phyloP scores from a whole-genome alignment of 2,329 filamentous ascomycete genomes.

The Diaporthe sp. region DNA sequence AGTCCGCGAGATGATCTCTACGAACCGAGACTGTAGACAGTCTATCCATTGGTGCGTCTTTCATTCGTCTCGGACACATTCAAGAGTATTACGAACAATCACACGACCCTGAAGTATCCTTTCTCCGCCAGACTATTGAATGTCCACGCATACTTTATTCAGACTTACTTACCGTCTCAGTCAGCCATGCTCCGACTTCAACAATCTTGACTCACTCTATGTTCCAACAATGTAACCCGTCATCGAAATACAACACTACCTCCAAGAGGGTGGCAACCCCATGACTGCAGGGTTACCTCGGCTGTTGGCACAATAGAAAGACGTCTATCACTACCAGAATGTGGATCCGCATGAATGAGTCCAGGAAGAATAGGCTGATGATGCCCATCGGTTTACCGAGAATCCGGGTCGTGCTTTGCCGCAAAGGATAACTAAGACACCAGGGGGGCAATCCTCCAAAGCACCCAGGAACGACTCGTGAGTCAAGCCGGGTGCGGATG shows the following conservation, averaged over 20 bases:
- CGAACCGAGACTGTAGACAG: not conserved
- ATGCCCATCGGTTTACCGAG: not conserved
- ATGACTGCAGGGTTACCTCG: not conserved
- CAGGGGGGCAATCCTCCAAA: not conserved
- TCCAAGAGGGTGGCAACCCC: not conserved
- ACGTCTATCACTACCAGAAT: not conserved
- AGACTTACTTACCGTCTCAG: not conserved
- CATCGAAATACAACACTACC: not conserved
- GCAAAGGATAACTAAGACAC: not conserved
- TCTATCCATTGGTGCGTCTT: not conserved
- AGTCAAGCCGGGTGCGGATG: not conserved
- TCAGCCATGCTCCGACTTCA: too few relatives aligned
- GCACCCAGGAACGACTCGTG: not conserved
- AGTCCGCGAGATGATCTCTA: not conserved
- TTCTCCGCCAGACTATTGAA: not conserved
- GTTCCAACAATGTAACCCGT: constrained; percentile 11
- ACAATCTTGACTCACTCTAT: not conserved
- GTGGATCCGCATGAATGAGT: not conserved
- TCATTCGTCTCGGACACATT: not conserved
- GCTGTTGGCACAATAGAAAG: not conserved
- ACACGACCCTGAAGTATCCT: too few relatives aligned
- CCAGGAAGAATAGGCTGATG: not conserved
- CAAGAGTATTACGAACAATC: not conserved
- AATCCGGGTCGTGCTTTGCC: not conserved
- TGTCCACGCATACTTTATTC: not conserved